Evolutionary conservation across 345 rosid genomes (phyloP).

Genomic region (Euphorbia lathyris): DNA sequence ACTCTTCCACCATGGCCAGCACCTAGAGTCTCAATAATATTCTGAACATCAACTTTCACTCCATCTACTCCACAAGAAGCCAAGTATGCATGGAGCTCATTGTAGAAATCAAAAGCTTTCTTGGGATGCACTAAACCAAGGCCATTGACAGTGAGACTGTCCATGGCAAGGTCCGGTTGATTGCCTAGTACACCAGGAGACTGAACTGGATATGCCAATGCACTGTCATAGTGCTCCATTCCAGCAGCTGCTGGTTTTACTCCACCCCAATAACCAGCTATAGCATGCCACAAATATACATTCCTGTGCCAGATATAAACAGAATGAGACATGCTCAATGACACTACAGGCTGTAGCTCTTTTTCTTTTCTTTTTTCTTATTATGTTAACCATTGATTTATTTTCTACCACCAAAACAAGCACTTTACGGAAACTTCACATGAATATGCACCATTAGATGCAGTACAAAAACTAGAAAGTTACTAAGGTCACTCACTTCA

Average conservation of each 20-base stretch:
- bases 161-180: slow-evolving; percentile 94
- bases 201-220: slow-evolving; percentile 81
- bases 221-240: slow-evolving; percentile 92
- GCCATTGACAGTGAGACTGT: slow-evolving; percentile 83
- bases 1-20: slow-evolving; percentile 97
- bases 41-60: slow-evolving; percentile 96
- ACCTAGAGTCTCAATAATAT: slow-evolving; percentile 92
- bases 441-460: slow-evolving; percentile 1
- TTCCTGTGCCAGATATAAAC: slow-evolving; percentile 31
- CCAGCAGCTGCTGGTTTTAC: slow-evolving; percentile 90
- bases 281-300: slow-evolving; percentile 96
- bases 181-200: slow-evolving; percentile 87
- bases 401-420: not conserved
- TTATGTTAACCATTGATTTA: not conserved
- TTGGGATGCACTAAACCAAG: slow-evolving; percentile 90
- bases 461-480: not conserved
- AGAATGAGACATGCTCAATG: not conserved
- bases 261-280: slow-evolving; percentile 99
- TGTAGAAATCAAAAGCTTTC: slow-evolving; percentile 93
- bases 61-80: slow-evolving; percentile 97
- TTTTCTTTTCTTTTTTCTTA: not conserved
- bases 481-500: slow-evolving; percentile 54
- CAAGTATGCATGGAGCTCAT: slow-evolving; percentile 87
- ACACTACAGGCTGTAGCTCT: no score
- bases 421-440: not conserved